Conservation (phyloP, 2,329 filamentous ascomycete species). For the Colletotrichum sublineola region DNA sequence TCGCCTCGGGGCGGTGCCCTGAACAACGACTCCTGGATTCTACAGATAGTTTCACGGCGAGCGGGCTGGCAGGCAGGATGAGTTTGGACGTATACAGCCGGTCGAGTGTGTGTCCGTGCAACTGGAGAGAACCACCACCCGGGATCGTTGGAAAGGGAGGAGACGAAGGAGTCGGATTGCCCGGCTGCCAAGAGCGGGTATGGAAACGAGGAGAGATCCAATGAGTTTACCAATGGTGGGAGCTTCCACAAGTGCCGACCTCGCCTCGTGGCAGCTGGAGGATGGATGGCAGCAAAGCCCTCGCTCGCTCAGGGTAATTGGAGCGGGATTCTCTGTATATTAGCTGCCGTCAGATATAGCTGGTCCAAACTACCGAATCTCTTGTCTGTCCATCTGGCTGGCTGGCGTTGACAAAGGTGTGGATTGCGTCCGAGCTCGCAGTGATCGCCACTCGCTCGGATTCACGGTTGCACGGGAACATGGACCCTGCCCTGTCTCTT, state of each 20-base stretch:
- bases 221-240: background rate
- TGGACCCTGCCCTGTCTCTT: background rate
- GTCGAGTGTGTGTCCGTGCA: conserved; percentile 22
- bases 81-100: conserved; percentile 17
- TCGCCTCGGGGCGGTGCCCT: conserved; percentile 15
- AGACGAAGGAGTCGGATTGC: conserved; percentile 22
- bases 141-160: background rate
- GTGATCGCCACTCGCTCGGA: conserved; percentile 35
- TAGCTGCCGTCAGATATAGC: conserved; percentile 11
- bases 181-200: conserved; percentile 30
- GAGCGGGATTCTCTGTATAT: background rate
- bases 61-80: conserved; percentile 1
- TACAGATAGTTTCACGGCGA: background rate
- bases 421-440: conserved; percentile 29
- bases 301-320: background rate
- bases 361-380: background rate
- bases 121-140: conserved; percentile 6
- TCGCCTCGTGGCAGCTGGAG: conserved; percentile 26
- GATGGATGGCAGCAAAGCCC: background rate
- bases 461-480: conserved; percentile 35
- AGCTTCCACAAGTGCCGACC: conserved; percentile 18
- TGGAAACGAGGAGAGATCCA: background rate
- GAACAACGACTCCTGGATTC: background rate
- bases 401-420: background rate
- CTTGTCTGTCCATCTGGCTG: background rate